Conservation (phyloP, 208 protist genomes). For the Novymonas esmeraldas region DNA sequence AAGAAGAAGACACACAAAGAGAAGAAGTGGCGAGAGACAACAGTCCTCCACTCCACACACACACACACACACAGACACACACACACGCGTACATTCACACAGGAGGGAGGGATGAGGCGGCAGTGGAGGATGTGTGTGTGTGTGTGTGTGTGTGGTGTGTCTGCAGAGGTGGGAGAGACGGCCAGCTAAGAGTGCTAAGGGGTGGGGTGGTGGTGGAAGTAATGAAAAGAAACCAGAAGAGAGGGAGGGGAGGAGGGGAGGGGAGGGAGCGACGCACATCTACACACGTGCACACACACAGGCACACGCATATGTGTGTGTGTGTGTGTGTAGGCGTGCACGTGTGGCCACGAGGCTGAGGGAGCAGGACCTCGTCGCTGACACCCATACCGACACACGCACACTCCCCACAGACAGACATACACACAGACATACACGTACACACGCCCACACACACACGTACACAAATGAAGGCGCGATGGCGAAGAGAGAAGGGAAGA, state of each 20-base stretch:
- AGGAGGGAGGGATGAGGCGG: background rate
- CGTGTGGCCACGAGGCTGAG: no score
- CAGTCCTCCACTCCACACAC: background rate
- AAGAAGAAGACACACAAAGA: background rate
- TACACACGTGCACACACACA: background rate
- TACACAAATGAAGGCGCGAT: background rate
- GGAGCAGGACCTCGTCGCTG: no score
- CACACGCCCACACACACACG: slow-evolving; percentile 8
- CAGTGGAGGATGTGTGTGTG: background rate
- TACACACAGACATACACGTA: background rate
- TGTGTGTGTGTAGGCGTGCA: no score
- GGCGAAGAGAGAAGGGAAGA: slow-evolving; percentile 7
- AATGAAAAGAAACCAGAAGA: background rate
- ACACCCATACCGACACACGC: no score
- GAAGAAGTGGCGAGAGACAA: no score
- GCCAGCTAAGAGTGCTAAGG: background rate
- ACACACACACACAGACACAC: background rate
- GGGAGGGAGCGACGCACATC: background rate
- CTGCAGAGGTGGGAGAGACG: background rate
- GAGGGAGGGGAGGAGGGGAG: background rate
- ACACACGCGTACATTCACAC: background rate
- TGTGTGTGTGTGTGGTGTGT: background rate
- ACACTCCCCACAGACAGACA: no score
- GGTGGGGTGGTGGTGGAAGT: background rate
- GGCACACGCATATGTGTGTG: slow-evolving; percentile 9